Conservation (phyloP, 164 flowering plant genomes). For the Vitis amurensis region DNA sequence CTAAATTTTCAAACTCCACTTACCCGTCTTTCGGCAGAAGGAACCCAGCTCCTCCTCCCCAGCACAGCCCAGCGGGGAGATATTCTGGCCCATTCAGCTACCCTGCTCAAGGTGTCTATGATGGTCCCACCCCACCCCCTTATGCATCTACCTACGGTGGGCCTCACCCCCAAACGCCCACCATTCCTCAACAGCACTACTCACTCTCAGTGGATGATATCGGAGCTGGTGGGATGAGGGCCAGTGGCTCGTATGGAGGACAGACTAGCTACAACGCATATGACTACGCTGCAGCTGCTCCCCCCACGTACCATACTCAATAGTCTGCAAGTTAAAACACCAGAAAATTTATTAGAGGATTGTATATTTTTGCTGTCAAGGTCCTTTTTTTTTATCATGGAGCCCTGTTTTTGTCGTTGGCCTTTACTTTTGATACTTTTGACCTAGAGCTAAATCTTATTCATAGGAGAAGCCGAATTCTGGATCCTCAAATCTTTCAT, state of each 20-base stretch:
- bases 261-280: slow-evolving; percentile 40
- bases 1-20: slow-evolving; percentile 25
- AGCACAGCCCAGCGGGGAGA: slow-evolving; percentile 36
- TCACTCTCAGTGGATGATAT: slow-evolving; percentile 31
- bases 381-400: not conserved
- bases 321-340: slow-evolving; percentile 8
- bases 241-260: slow-evolving; percentile 30
- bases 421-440: no score
- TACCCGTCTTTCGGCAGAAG: slow-evolving; percentile 33
- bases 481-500: no score
- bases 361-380: no score
- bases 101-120: slow-evolving; percentile 37
- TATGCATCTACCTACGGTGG: slow-evolving; percentile 38
- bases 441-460: no score
- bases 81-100: slow-evolving; percentile 40
- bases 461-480: no score
- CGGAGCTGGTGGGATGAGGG: slow-evolving; percentile 21
- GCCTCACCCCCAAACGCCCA: slow-evolving; percentile 35
- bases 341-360: no score
- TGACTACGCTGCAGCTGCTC: slow-evolving; percentile 34
- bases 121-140: slow-evolving; percentile 27
- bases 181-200: slow-evolving; percentile 39
- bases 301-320: slow-evolving; percentile 35
- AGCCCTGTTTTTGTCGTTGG: not conserved
- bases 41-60: slow-evolving; percentile 31